phyloP scores from a whole-genome alignment of 2,329 filamentous ascomycete species.

The Chalaropsis thielavioides region DNA sequence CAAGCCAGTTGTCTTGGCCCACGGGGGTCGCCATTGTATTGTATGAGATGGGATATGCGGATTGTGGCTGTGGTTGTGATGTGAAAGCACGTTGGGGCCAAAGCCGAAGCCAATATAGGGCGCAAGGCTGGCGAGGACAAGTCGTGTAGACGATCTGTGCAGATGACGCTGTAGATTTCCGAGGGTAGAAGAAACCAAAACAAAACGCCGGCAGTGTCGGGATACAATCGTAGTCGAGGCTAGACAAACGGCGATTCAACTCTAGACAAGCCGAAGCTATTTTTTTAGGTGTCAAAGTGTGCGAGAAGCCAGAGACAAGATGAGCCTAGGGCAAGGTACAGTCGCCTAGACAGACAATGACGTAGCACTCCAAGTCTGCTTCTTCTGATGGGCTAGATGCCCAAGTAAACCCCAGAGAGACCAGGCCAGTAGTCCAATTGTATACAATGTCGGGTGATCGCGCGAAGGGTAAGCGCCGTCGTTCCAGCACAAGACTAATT shows the following conservation, averaged over 20 bases:
- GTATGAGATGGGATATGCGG: neutral
- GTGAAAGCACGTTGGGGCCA: neutral
- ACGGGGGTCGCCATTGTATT: constrained; percentile 34
- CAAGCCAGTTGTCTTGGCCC: constrained; percentile 64
- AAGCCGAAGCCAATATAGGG: neutral
- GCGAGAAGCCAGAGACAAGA: neutral
- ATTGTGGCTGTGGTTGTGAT: neutral
- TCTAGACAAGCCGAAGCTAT: neutral
- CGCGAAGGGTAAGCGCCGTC: neutral
- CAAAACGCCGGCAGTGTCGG: neutral
- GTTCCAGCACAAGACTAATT: neutral
- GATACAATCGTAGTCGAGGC: neutral
- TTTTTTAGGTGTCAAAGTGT: neutral
- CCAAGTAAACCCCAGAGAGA: neutral
- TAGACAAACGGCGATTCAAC: neutral
- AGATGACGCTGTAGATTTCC: neutral
- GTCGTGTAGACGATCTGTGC: neutral
- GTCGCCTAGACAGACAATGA: constrained; percentile 2
- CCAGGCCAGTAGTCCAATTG: neutral
- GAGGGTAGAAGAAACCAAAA: neutral
- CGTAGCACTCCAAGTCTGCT: neutral
- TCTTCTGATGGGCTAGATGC: neutral
- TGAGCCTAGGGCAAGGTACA: neutral
- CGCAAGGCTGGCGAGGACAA: neutral
- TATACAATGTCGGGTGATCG: neutral